Evolutionary conservation across 768 basidiomycete species (phyloP), one percentile per base, ranked within the genome.

Genomic region (Inosperma sp.): DNA sequence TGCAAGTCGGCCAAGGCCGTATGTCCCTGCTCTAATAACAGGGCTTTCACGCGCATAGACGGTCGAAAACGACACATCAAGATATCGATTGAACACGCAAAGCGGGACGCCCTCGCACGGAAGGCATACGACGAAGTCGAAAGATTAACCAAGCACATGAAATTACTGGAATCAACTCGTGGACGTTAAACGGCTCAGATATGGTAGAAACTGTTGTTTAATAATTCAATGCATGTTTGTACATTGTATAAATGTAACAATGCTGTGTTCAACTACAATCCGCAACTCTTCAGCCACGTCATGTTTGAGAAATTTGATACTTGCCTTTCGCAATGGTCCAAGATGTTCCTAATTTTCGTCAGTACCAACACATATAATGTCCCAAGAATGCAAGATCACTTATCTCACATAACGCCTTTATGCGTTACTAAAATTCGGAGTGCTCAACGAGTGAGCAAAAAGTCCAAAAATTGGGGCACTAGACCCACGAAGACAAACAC

Each of bases 41-140:
- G 50, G 33, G 42, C 50, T 9, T 51, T 51, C 22, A 51, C 50
- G 13, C 33, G 50, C 12, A 51, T 51, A 23, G 50, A 51, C 12
- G 50, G 50, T 19, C 40, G 50, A 31, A 51, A 51, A 22, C 50
- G 50, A 10, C 50, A 51, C 25, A 51, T 51, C 50, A 51, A 51
- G 41, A 51, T 51, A 17, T 44, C 50, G 26, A 51, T 51, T 23
- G 50, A 51, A 29, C 42, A 51, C 14, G 50, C 50, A n/a, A 44
- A 34, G 13, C 43, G 29, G 41, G 50, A 41, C 3, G 50, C 50
- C 12, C 50, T 43, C 19, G 40, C 42, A 6, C 30, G 42, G 8
- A 41, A 26, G 12, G 50, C 40, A 13, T 27, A 44, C 4, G 42
- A 51, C 3, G 50, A 51, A 35, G 50, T 45, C 27, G 50, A 51